These are phyloP conservation scores for Gardenia jasminoides DNA, from an alignment of 257 asterid species.

Conservation along the genomic window DNA sequence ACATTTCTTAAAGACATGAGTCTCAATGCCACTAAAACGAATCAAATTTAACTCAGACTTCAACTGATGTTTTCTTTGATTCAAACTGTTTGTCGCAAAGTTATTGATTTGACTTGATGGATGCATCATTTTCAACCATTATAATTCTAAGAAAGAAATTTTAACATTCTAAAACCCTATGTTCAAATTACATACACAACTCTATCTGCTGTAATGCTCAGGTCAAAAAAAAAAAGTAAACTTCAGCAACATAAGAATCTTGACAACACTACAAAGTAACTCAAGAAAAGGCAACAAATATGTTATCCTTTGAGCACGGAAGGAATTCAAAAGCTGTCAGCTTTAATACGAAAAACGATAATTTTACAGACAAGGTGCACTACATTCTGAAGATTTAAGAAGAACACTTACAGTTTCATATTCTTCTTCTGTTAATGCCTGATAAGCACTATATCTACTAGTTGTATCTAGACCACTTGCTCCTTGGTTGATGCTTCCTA, in stretches of 20 bases:
- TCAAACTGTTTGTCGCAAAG: neutral
- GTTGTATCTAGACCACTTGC: constrained; percentile 51
- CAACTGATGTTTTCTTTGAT: neutral
- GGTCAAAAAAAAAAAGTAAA: neutral
- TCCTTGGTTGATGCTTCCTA: constrained; percentile 72
- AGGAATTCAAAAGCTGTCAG: neutral
- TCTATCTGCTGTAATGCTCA: neutral
- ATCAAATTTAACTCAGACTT: neutral
- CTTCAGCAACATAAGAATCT: neutral
- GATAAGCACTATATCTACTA: constrained; percentile 61
- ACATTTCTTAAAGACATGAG: neutral
- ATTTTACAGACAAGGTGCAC: neutral
- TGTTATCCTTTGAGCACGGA: neutral
- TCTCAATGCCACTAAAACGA: neutral
- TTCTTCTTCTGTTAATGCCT: constrained; percentile 83
- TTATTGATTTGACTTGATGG: neutral
- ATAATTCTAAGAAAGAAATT: neutral
- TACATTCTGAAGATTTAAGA: neutral
- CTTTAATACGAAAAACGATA: neutral
- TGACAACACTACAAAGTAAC: neutral
- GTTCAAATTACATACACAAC: neutral
- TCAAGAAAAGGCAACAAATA: neutral
- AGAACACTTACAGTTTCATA: constrained; percentile 84
- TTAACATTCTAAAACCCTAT: neutral
- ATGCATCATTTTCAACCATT: neutral